A percentile compares a stretch with the other conserved stretches of the same genome.
These are phyloP conservation scores for Pelargonium myrrhifolium DNA, from an alignment of 441 rosid genomes.

Conservation along the genomic window DNA sequence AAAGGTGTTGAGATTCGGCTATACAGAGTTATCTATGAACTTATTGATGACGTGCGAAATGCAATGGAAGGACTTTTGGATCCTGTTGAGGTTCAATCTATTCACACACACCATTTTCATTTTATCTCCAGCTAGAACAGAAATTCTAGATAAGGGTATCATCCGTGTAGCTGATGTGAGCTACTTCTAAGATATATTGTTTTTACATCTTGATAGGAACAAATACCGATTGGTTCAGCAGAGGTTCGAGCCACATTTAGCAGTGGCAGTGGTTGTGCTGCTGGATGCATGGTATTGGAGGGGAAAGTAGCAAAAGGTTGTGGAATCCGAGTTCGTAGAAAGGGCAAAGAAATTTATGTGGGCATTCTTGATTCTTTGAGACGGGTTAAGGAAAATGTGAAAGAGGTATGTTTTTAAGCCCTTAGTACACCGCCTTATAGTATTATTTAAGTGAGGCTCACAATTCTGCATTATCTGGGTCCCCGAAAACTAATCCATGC, in stretches of 20 bases:
- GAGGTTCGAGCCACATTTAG: conserved; percentile 86
- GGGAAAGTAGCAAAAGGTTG: conserved; percentile 82
- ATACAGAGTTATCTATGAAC: conserved; percentile 86
- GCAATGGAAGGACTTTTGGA: conserved; percentile 99
- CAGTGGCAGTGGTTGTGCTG: conserved; percentile 97
- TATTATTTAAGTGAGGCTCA: too few species aligned
- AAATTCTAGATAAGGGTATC: neutral
- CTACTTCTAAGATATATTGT: conserved; percentile 17
- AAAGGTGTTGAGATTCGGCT: conserved; percentile 90
- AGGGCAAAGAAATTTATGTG: conserved; percentile 51
- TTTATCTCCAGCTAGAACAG: too few species aligned
- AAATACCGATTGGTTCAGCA: conserved; percentile 74
- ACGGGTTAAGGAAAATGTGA: conserved; percentile 81
- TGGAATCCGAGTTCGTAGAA: conserved; percentile 71
- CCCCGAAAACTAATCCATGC: too few species aligned
- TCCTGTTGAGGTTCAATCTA: conserved; percentile 61
- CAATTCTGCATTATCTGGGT: too few species aligned
- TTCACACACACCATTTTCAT: conserved; percentile 13
- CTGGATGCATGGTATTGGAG: conserved; percentile 94
- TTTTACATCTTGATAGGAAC: conserved; percentile 48
- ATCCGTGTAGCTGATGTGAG: conserved; percentile 16
- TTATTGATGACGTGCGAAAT: conserved; percentile 78
- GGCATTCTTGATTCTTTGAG: conserved; percentile 79
- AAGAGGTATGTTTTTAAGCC: conserved; percentile 53
- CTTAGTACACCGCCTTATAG: too few species aligned